These are phyloP conservation scores for Geotrichum aggregatum DNA, from an alignment of 1,139 yeast species.

Conservation along the genomic window DNA sequence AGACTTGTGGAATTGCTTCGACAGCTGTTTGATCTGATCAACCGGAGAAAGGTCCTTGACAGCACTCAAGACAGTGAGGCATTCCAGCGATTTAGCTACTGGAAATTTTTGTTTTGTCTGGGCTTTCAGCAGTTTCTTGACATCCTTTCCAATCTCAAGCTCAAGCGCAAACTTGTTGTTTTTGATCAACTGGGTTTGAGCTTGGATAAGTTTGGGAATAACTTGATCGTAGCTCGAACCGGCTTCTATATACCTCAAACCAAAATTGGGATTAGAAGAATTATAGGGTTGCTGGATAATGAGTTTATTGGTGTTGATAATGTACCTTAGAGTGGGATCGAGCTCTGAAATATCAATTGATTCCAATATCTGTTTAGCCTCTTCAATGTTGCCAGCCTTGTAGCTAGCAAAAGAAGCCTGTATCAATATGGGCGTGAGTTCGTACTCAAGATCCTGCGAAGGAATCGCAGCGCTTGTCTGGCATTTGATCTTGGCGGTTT, in stretches of 20 bases:
- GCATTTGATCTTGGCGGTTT: conserved; percentile 49
- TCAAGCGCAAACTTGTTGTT: conserved; percentile 31
- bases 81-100: conserved; percentile 18
- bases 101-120: conserved; percentile 8
- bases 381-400: conserved; percentile 43
- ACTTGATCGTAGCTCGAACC: conserved; percentile 23
- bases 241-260: conserved; percentile 28
- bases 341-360: conserved; percentile 25
- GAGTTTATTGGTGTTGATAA: conserved; percentile 23
- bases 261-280: conserved; percentile 29
- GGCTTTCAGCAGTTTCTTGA: conserved; percentile 21
- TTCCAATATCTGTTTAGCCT: conserved; percentile 45
- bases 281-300: conserved; percentile 19
- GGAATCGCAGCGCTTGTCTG: conserved; percentile 42
- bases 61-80: conserved; percentile 17
- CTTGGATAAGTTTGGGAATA: conserved; percentile 23
- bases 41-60: conserved; percentile 15
- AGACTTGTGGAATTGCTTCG: conserved; percentile 21
- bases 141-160: conserved; percentile 29
- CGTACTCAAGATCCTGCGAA: conserved; percentile 42
- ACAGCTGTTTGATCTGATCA: conserved; percentile 21
- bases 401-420: conserved; percentile 68
- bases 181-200: conserved; percentile 27
- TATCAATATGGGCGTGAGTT: conserved; percentile 56
- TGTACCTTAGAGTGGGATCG: conserved; percentile 20